Evolutionary conservation across 805 yeast genomes (phyloP), one percentile per base, ranked within the genome.

Genomic region (Geotrichum ghanense): DNA sequence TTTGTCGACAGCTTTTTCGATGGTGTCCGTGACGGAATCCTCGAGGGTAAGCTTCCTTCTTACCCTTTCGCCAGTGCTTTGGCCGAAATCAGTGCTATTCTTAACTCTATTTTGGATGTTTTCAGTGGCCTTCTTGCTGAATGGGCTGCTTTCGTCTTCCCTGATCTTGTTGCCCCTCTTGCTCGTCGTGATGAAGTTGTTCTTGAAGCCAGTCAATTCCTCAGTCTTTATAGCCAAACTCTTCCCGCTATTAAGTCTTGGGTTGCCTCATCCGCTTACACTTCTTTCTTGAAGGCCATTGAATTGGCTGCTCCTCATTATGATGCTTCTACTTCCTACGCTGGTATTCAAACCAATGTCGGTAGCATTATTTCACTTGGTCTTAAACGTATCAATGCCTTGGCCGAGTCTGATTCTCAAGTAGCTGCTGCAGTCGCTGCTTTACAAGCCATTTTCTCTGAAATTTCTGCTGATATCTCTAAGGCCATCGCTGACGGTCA

Each of bases 131-230:
- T 31, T 19, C 37, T 31, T n/a, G 19, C 37, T 19, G 16, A n/a
- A 31, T 31, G 37, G 37, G 37, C 16, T 12, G 37, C 14, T 19
- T 31, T 31, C 16, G 37, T 31, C 12, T 31, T 31, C 37, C 37
- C 37, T 12, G 37, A 31, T 12, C 37, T 31, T 19, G 37, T 31
- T 5, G 37, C 37, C 17, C 37, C 37, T 31, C 37, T 31, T 5
- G 37, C 37, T 12, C 37, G 37, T 31, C 37, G 37, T 31, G 37
- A 16, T 31, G 37, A 31, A 31, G 37, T 31, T 12, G 19, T n/a
- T 6, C 37, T 31, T 12, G 16, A 16, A n/a, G 37, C 37, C 14
- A 10, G 19, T 31, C 19, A 31, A n/a, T 31, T 31, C 17, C 17
- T 31, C 19, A 4, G 5, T 5, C 37, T 31, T 12, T 31, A 31